A percentile compares a stretch with the other conserved stretches of the same genome.
phyloP scores from a whole-genome alignment of 148 eudicot genomes.

The Tetragonia tetragonoides region DNA sequence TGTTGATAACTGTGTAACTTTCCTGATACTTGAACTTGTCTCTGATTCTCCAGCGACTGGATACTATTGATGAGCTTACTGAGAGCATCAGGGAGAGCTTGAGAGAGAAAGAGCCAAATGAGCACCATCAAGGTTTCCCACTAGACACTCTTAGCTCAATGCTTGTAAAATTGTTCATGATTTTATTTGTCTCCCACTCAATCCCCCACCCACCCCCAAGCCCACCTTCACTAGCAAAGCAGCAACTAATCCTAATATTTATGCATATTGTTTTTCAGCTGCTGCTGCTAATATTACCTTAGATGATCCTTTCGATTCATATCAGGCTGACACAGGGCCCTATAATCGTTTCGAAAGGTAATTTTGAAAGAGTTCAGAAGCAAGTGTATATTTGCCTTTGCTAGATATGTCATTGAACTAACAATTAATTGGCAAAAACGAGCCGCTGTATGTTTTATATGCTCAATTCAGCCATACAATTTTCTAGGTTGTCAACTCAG shows the following conservation, averaged over 20 bases:
- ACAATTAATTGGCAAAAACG: neutral
- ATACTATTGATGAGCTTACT: constrained; percentile 59
- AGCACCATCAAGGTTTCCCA: constrained; percentile 76
- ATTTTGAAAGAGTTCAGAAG: neutral
- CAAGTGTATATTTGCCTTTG: neutral
- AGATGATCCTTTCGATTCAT: constrained; percentile 50
- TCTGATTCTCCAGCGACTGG: constrained; percentile 57
- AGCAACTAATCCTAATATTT: constrained; percentile 9
- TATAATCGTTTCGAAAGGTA: constrained; percentile 82
- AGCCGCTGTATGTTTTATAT: neutral
- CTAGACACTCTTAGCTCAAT: neutral
- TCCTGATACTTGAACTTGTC: constrained; percentile 12
- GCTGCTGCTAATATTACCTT: constrained; percentile 80
- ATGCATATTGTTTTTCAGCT: constrained; percentile 43
- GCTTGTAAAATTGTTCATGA: neutral
- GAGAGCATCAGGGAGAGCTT: constrained; percentile 34
- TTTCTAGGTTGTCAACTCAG: neutral
- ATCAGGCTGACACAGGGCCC: constrained; percentile 44
- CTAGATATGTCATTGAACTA: neutral
- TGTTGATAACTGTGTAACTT: neutral
- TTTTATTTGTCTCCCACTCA: neutral
- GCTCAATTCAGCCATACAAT: neutral
- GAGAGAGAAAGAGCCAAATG: constrained; percentile 45
- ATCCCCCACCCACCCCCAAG: too few species aligned
- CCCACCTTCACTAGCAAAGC: too few species aligned